These are phyloP conservation scores for Colletotrichum musae DNA, from an alignment of 2,329 filamentous ascomycete species.

Conservation along the genomic window DNA sequence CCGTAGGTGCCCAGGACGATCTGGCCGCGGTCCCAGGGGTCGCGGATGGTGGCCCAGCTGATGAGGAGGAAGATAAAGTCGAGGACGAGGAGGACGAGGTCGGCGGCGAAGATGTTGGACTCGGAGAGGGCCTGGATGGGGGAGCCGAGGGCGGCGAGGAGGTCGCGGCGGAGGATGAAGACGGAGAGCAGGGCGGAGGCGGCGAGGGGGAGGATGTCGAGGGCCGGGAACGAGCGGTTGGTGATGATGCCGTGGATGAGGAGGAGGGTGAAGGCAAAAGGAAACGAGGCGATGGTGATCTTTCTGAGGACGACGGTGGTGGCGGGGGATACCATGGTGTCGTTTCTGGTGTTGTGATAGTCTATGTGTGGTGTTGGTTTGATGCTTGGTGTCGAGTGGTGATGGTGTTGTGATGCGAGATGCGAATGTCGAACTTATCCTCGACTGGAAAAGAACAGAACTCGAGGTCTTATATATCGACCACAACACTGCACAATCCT, in stretches of 20 bases:
- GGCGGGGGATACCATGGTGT: constrained; percentile 3
- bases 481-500: too few species aligned
- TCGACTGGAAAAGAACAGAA: too few species aligned
- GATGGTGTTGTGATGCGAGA: background rate
- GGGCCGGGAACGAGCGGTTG: constrained; percentile 37
- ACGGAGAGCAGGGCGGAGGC: constrained; percentile 37
- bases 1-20: constrained; percentile 42
- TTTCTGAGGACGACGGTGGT: constrained; percentile 24
- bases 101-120: constrained; percentile 41
- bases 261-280: constrained; percentile 28
- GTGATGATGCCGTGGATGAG: constrained; percentile 33
- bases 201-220: constrained; percentile 41
- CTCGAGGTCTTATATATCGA: too few species aligned
- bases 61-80: constrained; percentile 40
- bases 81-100: constrained; percentile 30
- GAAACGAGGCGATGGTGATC: constrained; percentile 46
- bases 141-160: constrained; percentile 42
- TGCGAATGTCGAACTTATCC: too few species aligned
- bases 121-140: constrained; percentile 39
- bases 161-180: constrained; percentile 40
- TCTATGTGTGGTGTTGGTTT: background rate
- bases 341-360: background rate
- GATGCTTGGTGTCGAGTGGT: background rate
- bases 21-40: constrained; percentile 1
- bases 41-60: constrained; percentile 37